A percentile compares a stretch with the other conserved stretches of the same genome.
These are phyloP conservation scores for Aspergillus pseudoterreus DNA, from an alignment of 2,329 filamentous ascomycete species.

Conservation along the genomic window DNA sequence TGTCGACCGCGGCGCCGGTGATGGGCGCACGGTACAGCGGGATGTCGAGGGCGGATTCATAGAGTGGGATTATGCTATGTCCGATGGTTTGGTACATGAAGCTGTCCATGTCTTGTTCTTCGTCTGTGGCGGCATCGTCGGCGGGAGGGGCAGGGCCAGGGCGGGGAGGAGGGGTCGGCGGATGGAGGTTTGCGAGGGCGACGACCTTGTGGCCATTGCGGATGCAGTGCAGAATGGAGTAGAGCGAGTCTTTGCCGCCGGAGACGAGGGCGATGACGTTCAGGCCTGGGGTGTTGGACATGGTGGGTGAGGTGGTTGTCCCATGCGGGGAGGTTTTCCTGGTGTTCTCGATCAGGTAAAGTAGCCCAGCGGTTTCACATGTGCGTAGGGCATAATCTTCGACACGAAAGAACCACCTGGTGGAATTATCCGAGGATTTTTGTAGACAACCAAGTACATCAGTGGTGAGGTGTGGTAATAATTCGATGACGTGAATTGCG, in stretches of 20 bases:
- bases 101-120: slow-evolving; percentile 73
- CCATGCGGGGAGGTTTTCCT: not conserved
- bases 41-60: slow-evolving; percentile 71
- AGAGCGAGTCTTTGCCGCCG: slow-evolving; percentile 96
- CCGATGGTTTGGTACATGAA: slow-evolving; percentile 99
- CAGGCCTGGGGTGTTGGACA: slow-evolving; percentile 37
- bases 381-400: not conserved
- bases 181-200: slow-evolving; percentile 85
- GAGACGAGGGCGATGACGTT: slow-evolving; percentile 91
- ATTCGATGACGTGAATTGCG: too few species aligned
- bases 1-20: slow-evolving; percentile 65
- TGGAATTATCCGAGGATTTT: too few species aligned
- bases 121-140: slow-evolving; percentile 27
- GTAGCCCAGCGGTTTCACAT: not conserved
- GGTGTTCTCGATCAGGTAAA: not conserved
- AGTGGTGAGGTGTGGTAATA: too few species aligned
- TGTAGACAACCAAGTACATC: too few species aligned
- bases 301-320: slow-evolving; percentile 20
- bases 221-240: slow-evolving; percentile 84
- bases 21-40: slow-evolving; percentile 83
- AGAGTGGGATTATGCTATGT: slow-evolving; percentile 80
- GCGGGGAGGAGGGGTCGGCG: not conserved
- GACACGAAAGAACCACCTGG: too few species aligned
- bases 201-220: slow-evolving; percentile 80
- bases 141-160: not conserved